Base-by-base conservation (phyloP, 345 rosid genomes). In the Camelina sativa region DNA sequence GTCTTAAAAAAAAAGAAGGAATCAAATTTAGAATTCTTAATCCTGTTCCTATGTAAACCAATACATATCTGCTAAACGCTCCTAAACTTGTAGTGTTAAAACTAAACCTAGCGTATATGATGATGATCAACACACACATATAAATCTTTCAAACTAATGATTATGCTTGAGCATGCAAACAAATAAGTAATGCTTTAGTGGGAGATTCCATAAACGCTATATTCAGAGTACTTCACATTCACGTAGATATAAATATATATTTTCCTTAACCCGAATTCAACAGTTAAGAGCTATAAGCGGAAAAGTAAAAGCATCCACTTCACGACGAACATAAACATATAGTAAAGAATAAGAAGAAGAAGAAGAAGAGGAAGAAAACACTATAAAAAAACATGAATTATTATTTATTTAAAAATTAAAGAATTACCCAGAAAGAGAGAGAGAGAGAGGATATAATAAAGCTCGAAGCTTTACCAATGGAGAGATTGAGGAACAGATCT, bases 401-500 rank as follows among this genome's bases (percentile, higher is more conserved):
- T 28, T 28, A 28, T 28, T 28, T 28, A 6, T 35, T n/a, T 23
- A 40, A 48, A 72, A 40, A 59, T 35, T 35, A 23, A 17, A 10
- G 17, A 72, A 60, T 78, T 72, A 72, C 77, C 77, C 58, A 11
- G 19, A 71, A 2, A 61, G 48, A 63, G 37, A 34, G 35, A 32
- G n/a, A n/a, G 35, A 32, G 34, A 30, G 34, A 2, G 20, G 5
- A 1, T 25, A 37, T 7, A 62, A 55, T 9, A 64, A 57, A 71
- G 56, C 56, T 65, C 71, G 68, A 77, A 66, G 80, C 64, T 58
- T 65, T 58, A 7, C 23, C 52, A 59, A 40, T 59, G 56, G 67
- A 38, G 2, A 71, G 62, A 25, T 63, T 55, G 71, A 71, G 4
- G 73, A 78, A 60, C 74, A 78, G 81, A 78, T 78, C 81, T 78